These are phyloP conservation scores for Citrus australasica DNA, from an alignment of 345 rosid species.

Conservation along the genomic window DNA sequence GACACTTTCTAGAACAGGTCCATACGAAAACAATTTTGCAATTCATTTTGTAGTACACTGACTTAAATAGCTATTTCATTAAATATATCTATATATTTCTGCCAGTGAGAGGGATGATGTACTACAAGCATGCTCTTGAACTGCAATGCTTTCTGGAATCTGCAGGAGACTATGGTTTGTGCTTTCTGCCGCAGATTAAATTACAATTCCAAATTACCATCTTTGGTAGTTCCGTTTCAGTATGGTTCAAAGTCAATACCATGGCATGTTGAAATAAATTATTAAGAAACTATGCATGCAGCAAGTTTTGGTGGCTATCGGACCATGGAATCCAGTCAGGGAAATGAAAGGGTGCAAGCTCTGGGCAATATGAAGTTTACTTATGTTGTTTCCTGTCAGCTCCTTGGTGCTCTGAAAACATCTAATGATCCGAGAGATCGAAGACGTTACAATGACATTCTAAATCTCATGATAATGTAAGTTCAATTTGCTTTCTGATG, in stretches of 20 bases:
- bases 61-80: conserved; percentile 1
- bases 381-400: conserved; percentile 95
- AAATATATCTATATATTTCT: conserved; percentile 11
- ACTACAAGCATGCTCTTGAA: conserved; percentile 73
- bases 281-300: conserved; percentile 25
- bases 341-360: conserved; percentile 46
- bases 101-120: conserved; percentile 99
- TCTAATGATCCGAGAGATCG: conserved; percentile 50
- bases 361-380: conserved; percentile 89
- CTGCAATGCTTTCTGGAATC: conserved; percentile 73
- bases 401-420: conserved; percentile 84
- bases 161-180: conserved; percentile 60
- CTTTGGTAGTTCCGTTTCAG: neutral
- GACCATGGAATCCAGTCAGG: conserved; percentile 30
- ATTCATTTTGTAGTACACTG: neutral
- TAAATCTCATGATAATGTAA: conserved; percentile 88
- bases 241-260: conserved; percentile 3
- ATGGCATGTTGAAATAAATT: conserved; percentile 1
- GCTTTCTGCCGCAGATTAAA: conserved; percentile 10
- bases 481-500: conserved; percentile 18
- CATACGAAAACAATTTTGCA: neutral
- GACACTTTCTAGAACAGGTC: conserved; percentile 96
- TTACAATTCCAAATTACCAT: neutral
- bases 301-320: conserved; percentile 32
- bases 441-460: conserved; percentile 66